Evolutionary conservation across 192 early-diverging fungal species (phyloP), one percentile per base, ranked within the genome.

Genomic region (Chytriomyces sp.): DNA sequence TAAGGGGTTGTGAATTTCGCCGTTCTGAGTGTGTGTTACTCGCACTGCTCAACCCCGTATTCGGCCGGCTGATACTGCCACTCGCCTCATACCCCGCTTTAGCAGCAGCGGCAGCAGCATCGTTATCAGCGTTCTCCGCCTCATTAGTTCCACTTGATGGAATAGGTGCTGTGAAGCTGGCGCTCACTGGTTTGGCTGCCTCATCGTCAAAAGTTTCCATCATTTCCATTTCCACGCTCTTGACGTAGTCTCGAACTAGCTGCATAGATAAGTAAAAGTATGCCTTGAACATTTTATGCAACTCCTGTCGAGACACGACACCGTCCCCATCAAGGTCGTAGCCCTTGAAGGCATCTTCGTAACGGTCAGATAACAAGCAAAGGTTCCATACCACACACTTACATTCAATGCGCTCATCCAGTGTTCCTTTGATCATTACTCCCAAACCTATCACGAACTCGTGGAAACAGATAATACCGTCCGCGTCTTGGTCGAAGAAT

Each of bases 261-360:
- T 94, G 92, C 87, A 93, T 94, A 2, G 91, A 93, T 0, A 95
- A 81, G 71, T 93, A 88, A 55, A 95, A 91, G 67, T 96, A 98
- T 5, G 96, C 91, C 75, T 95, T 95, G 77, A 97, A 92, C 86
- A 98, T 94, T 26, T 80, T 78, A 41, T 91, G 89, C 8, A 99
- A 79, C 61, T 98, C 96, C 17, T 92, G 87, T 28, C 90, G 82
- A 10, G 93, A 90, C 39, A 97, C 91, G 30, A 78, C 82, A 1
- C 93, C 93, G 78, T 97, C 94, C 37, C 84, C 87, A 74, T 97
- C 90, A 6, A 97, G 64, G 74, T 98, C 96, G 73, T 97, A 98
- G 4, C 94, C 94, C 39, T 92, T 84, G 78, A 97, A 97, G 8
- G 94, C 90, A 55, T 85, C 93, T 84, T 54, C 7, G 19, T 17